Evolutionary conservation across 2,329 filamentous ascomycete genomes (phyloP), one percentile per base, ranked within the genome.

Genomic region (Talaromyces funiculosus): DNA sequence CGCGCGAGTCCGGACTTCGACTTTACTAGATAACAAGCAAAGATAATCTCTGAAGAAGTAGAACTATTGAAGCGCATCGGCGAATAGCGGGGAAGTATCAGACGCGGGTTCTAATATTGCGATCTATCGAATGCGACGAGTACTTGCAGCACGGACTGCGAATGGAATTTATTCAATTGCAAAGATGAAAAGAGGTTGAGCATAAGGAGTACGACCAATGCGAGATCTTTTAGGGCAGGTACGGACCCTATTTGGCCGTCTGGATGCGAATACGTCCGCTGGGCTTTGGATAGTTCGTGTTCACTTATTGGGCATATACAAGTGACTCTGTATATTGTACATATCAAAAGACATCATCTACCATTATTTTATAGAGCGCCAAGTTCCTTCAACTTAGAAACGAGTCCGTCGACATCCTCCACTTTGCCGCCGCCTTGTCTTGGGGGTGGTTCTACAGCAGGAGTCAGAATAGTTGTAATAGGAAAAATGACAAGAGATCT

Each of bases 361-460:
- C 18, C 51, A 24, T 24, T 40, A 26, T 14, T 63, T 72, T 84
- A 96, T 78, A 97, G 79, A 65, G 92, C 94, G 67, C 94, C 94
- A 66, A 99, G 80, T 81, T 99, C 93, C 85, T 97, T 97, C 72
- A 99, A 81, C 84, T 94, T 97, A 61, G 84, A 77, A 70, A 99
- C 87, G 77, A 99, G 85, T n/a, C 92, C 92, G 76, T 95, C 92
- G 22, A 99, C 94, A 80, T 97, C 89, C 72, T 96, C 92, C 20
- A 99, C 94, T 86, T 97, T 99, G 67, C 91, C 92, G 69, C 94
- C 94, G 42, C 94, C 94, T 79, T 96, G 86, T 76, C 94, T 84
- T 64, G 90, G 81, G 55, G 91, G 84, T 59, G 94, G 94, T 80
- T 99, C 94, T 87, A 76, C 71, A 49, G 12, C 20, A 35, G 10